Conservation (phyloP, 768 basidiomycete species). For the Tulasnella sp. region DNA sequence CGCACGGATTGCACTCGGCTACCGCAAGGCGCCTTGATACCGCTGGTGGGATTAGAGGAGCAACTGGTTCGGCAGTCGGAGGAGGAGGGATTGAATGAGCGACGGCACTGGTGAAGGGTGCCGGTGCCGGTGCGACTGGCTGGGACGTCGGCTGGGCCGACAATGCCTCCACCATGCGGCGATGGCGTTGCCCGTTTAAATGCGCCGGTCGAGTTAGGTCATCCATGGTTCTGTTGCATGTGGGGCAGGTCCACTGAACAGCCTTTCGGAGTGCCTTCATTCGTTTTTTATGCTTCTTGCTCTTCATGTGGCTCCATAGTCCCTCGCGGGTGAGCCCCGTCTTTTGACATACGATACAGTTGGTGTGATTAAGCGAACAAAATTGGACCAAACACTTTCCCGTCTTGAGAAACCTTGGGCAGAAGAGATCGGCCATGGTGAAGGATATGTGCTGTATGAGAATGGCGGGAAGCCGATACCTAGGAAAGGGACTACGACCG, state of each 20-base stretch:
- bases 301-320: background rate
- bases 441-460: background rate
- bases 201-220: background rate
- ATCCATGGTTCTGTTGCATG: background rate
- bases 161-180: background rate
- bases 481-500: too few species aligned
- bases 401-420: background rate
- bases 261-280: background rate
- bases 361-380: background rate
- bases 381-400: background rate
- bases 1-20: background rate
- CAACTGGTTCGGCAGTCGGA: too few species aligned
- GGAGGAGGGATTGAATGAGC: too few species aligned
- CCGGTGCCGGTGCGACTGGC: too few species aligned
- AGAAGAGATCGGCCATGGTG: background rate
- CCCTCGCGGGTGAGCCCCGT: background rate
- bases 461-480: too few species aligned
- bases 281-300: background rate
- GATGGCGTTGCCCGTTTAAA: background rate
- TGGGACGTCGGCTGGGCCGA: background rate
- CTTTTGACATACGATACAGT: background rate
- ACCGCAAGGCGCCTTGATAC: background rate
- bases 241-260: background rate
- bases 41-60: too few species aligned
- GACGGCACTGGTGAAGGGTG: too few species aligned